Evolutionary conservation across 2,329 filamentous ascomycete species (phyloP), one percentile per base, ranked within the genome.

Genomic region (Xylaria sp.): DNA sequence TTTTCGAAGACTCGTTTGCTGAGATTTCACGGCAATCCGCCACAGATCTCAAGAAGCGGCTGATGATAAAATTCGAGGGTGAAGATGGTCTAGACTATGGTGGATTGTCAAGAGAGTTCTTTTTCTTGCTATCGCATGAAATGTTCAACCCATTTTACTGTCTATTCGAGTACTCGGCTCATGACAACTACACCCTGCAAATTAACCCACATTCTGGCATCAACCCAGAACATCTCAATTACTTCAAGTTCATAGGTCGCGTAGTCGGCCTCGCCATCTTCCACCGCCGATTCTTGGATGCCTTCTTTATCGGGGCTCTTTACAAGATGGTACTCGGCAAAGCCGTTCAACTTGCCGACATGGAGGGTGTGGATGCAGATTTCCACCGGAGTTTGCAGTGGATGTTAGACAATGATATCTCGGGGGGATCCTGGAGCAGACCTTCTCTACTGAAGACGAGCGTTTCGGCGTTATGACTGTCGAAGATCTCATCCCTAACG

Each of bases 101-200:
- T 77, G 95, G 95, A 84, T 85, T 99, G 58, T 99, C 95, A 35
- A 86, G 93, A 85, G 95, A 99, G 79, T 99, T 99, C 83, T 99
- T 99, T 84, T 99, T 99, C 87, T 83, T 99, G 40, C 87, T 99
- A 57, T 98, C 94, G 15, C 95, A 99, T 80, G 95, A 99, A 82
- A 99, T 99, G 95, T 99, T 99, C 82, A 99, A 99, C 78, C 95
- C 95, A 31, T 99, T 99, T 81, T 99, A 99, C 82, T 99, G 95
- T 77, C 84, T 99, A 55, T 99, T 99, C 82, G 95, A 99, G 80
- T 99, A 99, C 79, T 98, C 95, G 25, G 95, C 95, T 38, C 95
- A 99, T 82, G 95, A 99, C 87, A 99, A 99, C 81, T 99, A 99
- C 81, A 99, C 95, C 29, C 90, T 99, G 57, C 95, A 99, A 80